Conservation (phyloP, 305 asterid genomes). For the Fraxinus albicans region DNA sequence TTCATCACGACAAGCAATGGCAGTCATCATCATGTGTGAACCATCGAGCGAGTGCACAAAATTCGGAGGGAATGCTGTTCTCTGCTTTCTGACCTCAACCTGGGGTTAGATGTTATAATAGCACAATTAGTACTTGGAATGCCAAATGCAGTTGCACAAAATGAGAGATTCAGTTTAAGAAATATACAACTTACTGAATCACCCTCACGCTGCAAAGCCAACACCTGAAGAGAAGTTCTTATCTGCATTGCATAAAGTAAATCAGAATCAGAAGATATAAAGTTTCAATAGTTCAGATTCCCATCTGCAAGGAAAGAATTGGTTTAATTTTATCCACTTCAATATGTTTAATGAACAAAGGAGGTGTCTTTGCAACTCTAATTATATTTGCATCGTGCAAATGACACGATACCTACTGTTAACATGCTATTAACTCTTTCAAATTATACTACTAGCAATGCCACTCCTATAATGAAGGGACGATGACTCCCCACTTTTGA, state of each 20-base stretch:
- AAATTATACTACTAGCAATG: neutral
- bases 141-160: conserved; percentile 9
- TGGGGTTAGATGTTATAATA: conserved; percentile 24
- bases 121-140: conserved; percentile 11
- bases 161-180: conserved; percentile 2
- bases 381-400: neutral
- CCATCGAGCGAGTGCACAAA: conserved; percentile 95
- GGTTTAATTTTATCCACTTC: neutral
- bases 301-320: neutral
- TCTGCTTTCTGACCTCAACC: conserved; percentile 85
- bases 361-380: conserved; percentile 4
- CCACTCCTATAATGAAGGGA: neutral
- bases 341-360: neutral
- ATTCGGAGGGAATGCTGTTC: conserved; percentile 96
- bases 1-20: conserved; percentile 84
- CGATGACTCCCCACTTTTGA: neutral
- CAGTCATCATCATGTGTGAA: conserved; percentile 98
- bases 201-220: conserved; percentile 81
- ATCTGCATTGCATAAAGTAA: conserved; percentile 51
- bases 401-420: neutral
- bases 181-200: conserved; percentile 50
- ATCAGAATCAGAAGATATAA: conserved; percentile 12
- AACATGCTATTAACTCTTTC: neutral
- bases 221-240: conserved; percentile 84
- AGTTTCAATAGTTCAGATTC: neutral